Evolutionary conservation across 228 moss, liverwort and hornwort species (phyloP).

Genomic region (Sphagnum magellanicum): DNA sequence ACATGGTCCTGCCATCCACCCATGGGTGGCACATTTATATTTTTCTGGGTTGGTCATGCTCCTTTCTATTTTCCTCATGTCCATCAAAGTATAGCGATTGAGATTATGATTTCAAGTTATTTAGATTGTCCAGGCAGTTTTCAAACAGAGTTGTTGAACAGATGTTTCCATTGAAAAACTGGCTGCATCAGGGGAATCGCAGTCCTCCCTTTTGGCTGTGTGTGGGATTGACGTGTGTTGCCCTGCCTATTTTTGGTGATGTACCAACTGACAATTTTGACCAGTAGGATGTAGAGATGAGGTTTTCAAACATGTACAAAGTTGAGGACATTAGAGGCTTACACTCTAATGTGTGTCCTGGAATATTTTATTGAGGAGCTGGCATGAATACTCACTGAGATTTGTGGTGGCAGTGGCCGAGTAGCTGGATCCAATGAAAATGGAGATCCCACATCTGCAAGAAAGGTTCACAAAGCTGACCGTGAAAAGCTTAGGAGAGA

Average conservation of each 20-base stretch:
- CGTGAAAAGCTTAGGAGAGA: conserved; percentile 88
- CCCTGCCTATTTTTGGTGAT: too few relatives aligned
- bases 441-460: conserved; percentile 39
- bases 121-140: too few relatives aligned
- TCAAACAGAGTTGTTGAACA: too few relatives aligned
- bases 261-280: neutral
- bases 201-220: too few relatives aligned
- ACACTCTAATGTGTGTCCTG: neutral
- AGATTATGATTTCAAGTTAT: neutral
- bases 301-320: neutral
- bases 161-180: too few relatives aligned
- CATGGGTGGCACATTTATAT: neutral
- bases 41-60: neutral
- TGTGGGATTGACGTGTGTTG: too few relatives aligned
- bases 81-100: neutral
- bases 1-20: neutral
- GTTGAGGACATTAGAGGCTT: neutral
- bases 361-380: neutral
- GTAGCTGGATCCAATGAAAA: conserved; percentile 33
- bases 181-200: too few relatives aligned
- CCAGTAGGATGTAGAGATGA: neutral
- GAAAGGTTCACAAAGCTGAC: conserved; percentile 90
- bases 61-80: neutral
- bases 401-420: conserved; percentile 34
- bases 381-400: neutral